phyloP scores from a whole-genome alignment of 129 eudicot genomes.

The Silybum marianum region DNA sequence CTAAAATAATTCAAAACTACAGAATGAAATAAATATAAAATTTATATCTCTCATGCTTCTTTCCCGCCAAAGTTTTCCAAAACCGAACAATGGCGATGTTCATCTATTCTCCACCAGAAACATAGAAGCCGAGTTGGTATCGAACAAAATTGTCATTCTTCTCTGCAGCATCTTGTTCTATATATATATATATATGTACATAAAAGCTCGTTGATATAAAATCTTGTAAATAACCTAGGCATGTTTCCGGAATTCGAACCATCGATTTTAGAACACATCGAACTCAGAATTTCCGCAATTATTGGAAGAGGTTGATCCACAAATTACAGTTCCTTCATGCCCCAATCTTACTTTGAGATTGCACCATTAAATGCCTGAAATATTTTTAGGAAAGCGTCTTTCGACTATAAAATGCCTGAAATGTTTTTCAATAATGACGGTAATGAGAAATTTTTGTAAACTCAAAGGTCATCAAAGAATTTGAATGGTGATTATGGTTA shows the following conservation, averaged over 20 bases:
- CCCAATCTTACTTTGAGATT: not conserved
- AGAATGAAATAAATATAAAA: not conserved
- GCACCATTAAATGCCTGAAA: too few relatives aligned
- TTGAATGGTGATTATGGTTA: too few relatives aligned
- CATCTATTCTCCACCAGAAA: not conserved
- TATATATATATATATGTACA: not conserved
- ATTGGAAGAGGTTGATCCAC: not conserved
- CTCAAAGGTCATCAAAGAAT: too few relatives aligned
- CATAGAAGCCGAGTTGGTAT: not conserved
- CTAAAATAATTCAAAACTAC: not conserved
- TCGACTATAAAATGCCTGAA: too few relatives aligned
- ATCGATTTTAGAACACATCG: not conserved
- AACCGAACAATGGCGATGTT: conserved; percentile 11
- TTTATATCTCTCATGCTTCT: not conserved
- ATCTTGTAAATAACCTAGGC: not conserved
- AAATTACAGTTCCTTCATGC: not conserved
- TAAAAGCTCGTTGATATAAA: not conserved
- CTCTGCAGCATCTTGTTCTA: not conserved
- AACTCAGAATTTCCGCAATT: not conserved
- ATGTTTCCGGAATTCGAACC: not conserved
- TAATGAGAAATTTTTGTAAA: too few relatives aligned
- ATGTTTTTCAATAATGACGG: too few relatives aligned
- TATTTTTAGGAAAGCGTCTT: too few relatives aligned
- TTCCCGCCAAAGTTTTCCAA: conserved; percentile 25
- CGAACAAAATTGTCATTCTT: not conserved